Evolutionary conservation across 2,329 filamentous ascomycete species (phyloP), one percentile per base, ranked within the genome.

Genomic region (Didymella glomerata): DNA sequence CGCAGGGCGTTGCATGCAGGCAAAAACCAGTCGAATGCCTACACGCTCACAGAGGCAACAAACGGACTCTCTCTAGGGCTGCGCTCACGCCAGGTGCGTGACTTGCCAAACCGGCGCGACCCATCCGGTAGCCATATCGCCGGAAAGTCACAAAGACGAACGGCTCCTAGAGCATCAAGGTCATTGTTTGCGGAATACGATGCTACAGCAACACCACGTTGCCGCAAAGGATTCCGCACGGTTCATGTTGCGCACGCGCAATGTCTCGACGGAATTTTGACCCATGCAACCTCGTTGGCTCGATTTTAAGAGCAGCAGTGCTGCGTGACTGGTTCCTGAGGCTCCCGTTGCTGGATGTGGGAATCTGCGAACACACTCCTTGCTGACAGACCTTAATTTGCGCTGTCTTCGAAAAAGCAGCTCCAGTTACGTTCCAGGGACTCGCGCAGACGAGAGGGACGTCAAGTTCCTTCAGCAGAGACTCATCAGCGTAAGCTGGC

Each of bases 151-250:
- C 30, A 28, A 10, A 14, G 4, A 11, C 18, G n/a, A 18, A 1
- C 34, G 18, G 34, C 20, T 44, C 24, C 30, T 20, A 20, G 24
- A 27, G 46, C 36, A 20, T 38, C 36, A 13, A 46, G 36, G 42
- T 50, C 28, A 22, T 16, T 16, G 48, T 47, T 51, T 57, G 48
- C 54, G 34, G 54, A 57, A 57, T 51, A 41, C 30, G 41, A 41
- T 34, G 10, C 22, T 14, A 28, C 16, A 25, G 41, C 48, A 34
- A 57, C 34, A 41, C 42, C 41, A 46, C 47, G 53, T 49, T 48
- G 46, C 24, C 32, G 40, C 36, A 14, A 49, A 48, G 44, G 7
- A 36, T 36, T 25, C 28, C 28, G 13, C 11, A 20, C 9, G 27
- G 16, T 25, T 9, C 24, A 18, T 13, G 16, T 38, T 24, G 20